Conservation (phyloP, 2,329 filamentous ascomycete species). For the Arthrocladium fulminans region DNA sequence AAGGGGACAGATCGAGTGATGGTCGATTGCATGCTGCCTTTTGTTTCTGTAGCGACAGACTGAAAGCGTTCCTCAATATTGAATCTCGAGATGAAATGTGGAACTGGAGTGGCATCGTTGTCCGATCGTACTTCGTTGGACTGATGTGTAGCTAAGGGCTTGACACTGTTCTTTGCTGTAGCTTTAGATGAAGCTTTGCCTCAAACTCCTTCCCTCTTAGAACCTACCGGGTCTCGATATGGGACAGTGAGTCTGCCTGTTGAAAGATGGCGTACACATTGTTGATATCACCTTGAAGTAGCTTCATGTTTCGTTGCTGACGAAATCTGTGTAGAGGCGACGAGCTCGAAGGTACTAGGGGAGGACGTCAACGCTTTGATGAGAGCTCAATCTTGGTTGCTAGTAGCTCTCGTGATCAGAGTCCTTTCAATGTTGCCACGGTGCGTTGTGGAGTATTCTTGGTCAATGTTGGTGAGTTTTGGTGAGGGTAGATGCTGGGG, state of each 20-base stretch:
- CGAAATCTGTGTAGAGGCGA: slow-evolving; percentile 20
- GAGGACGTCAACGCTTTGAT: slow-evolving; percentile 34
- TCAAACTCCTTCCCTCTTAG: slow-evolving; percentile 26
- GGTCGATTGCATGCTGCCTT: slow-evolving; percentile 20
- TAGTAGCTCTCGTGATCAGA: slow-evolving; percentile 43
- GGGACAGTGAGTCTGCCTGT: slow-evolving; percentile 11
- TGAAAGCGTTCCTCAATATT: slow-evolving; percentile 23
- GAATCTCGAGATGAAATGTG: slow-evolving; percentile 25
- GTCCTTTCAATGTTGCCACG: background rate
- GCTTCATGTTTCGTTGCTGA: slow-evolving; percentile 13
- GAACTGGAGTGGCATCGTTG: slow-evolving; percentile 19
- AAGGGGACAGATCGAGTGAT: slow-evolving; percentile 24
- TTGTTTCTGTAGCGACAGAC: slow-evolving; percentile 27
- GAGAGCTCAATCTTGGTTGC: slow-evolving; percentile 41
- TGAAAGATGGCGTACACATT: slow-evolving; percentile 16
- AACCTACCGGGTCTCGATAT: slow-evolving; percentile 17
- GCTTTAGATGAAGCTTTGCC: slow-evolving; percentile 32
- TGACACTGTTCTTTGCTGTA: slow-evolving; percentile 26
- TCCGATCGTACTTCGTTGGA: slow-evolving; percentile 30
- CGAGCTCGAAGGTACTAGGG: slow-evolving; percentile 30
- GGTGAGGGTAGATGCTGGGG: too few relatives aligned
- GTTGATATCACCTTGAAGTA: slow-evolving; percentile 19
- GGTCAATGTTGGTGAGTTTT: background rate
- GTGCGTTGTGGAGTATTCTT: background rate
- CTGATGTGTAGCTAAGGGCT: slow-evolving; percentile 32